phyloP scores from a whole-genome alignment of 2,329 filamentous ascomycete genomes.

The Elsinoe batatas region DNA sequence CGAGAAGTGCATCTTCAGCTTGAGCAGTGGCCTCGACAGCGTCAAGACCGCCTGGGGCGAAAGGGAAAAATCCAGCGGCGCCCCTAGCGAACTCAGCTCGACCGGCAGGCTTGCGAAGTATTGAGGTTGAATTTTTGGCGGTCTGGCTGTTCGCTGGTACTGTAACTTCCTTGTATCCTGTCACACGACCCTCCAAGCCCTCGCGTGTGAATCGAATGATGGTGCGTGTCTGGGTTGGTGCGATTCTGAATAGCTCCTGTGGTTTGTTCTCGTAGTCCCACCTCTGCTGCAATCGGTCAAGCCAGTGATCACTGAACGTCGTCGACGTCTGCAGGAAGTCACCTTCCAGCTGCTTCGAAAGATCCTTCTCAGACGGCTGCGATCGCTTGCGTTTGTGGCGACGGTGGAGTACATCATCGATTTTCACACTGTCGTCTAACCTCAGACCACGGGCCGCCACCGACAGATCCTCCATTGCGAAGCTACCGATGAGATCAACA shows the following conservation, averaged over 20 bases:
- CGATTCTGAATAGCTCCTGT: constrained; percentile 74
- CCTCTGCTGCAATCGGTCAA: constrained; percentile 77
- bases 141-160: constrained; percentile 81
- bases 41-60: constrained; percentile 82
- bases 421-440: not conserved
- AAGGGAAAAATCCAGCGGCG: constrained; percentile 87
- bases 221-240: constrained; percentile 87
- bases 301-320: constrained; percentile 73
- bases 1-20: constrained; percentile 63
- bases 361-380: constrained; percentile 41
- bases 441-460: not conserved
- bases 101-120: constrained; percentile 74
- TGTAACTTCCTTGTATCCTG: constrained; percentile 88
- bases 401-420: not conserved
- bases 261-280: constrained; percentile 80
- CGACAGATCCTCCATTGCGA: not conserved
- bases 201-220: constrained; percentile 86
- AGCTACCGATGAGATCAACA: too few species aligned
- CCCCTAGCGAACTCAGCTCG: constrained; percentile 87
- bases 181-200: constrained; percentile 84
- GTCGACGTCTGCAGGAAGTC: constrained; percentile 71
- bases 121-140: constrained; percentile 88
- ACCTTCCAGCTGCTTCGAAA: constrained; percentile 44
- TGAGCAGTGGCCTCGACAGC: constrained; percentile 77
- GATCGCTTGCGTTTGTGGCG: not conserved